These are phyloP conservation scores for Ustilago shanxiensis DNA, from an alignment of 1,284 basidiomycete species.

Conservation along the genomic window DNA sequence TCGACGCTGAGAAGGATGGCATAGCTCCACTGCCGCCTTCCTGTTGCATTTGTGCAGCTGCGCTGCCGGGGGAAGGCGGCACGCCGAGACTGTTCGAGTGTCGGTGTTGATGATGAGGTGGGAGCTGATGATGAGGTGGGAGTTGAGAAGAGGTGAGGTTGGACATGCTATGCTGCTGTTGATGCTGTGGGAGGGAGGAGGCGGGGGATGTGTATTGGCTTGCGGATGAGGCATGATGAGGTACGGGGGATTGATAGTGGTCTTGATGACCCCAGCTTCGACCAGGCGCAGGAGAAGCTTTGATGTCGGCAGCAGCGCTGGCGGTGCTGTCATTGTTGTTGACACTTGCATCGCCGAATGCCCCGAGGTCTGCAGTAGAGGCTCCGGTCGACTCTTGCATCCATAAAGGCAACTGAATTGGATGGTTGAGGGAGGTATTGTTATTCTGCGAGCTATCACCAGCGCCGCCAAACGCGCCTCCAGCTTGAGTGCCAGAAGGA, in stretches of 20 bases:
- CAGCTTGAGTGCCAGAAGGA: conserved; percentile 16
- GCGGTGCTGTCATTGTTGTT: not conserved
- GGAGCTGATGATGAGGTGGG: conserved; percentile 9
- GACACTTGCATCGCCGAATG: conserved; percentile 15
- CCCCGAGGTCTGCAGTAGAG: conserved; percentile 12
- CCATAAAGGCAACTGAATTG: conserved; percentile 52
- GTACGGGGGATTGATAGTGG: conserved; percentile 43
- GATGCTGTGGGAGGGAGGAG: conserved; percentile 1
- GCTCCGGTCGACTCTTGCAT: conserved; percentile 50
- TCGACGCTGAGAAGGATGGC: conserved; percentile 14
- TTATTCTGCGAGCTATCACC: not conserved
- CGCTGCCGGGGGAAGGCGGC: not conserved
- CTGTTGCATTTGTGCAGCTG: conserved; percentile 9
- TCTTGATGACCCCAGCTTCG: conserved; percentile 39
- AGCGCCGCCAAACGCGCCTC: conserved; percentile 16
- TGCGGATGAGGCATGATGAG: conserved; percentile 18
- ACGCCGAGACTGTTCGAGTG: conserved; percentile 16
- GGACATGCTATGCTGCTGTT: conserved; percentile 1
- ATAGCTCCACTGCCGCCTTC: not conserved
- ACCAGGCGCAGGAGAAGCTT: conserved; percentile 7
- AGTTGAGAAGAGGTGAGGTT: not conserved
- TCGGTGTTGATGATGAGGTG: conserved; percentile 13
- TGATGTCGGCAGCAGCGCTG: conserved; percentile 1
- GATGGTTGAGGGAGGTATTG: conserved; percentile 6
- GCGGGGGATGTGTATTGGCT: conserved; percentile 26